phyloP scores from a whole-genome alignment of 1,139 yeast species.

The Tardiomyces digboiensis region DNA sequence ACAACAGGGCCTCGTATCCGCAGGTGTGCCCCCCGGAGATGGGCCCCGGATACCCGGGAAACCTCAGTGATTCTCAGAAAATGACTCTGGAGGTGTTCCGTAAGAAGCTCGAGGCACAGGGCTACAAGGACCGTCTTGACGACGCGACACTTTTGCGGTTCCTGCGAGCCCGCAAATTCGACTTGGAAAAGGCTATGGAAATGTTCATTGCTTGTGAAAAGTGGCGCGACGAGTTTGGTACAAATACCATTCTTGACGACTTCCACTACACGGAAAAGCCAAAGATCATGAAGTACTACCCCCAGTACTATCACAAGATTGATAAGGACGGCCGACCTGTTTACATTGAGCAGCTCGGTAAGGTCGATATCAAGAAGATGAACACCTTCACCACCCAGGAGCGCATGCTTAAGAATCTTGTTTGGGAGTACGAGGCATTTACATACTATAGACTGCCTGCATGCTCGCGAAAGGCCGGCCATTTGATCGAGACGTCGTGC shows the following conservation, averaged over 20 bases:
- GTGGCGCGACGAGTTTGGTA: conserved; percentile 85
- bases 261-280: conserved; percentile 90
- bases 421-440: conserved; percentile 96
- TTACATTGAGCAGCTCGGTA: conserved; percentile 88
- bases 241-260: conserved; percentile 76
- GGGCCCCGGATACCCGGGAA: conserved; percentile 76
- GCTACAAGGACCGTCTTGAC: conserved; percentile 69
- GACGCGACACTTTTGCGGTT: conserved; percentile 87
- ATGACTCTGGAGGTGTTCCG: conserved; percentile 49
- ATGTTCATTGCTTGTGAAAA: conserved; percentile 86
- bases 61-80: conserved; percentile 61
- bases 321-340: conserved; percentile 97
- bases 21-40: conserved; percentile 55
- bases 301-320: conserved; percentile 95
- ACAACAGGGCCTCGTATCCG: conserved; percentile 39
- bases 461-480: conserved; percentile 73
- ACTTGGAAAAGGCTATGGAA: conserved; percentile 61
- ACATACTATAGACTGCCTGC: conserved; percentile 83
- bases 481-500: conserved; percentile 88
- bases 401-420: conserved; percentile 90
- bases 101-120: conserved; percentile 47
- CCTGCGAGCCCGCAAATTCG: conserved; percentile 93
- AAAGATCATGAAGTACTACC: conserved; percentile 79
- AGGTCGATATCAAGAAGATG: conserved; percentile 84
- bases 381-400: conserved; percentile 91